These are phyloP conservation scores for Martiniozyma abietophila DNA, from an alignment of 805 yeast species.

Conservation along the genomic window DNA sequence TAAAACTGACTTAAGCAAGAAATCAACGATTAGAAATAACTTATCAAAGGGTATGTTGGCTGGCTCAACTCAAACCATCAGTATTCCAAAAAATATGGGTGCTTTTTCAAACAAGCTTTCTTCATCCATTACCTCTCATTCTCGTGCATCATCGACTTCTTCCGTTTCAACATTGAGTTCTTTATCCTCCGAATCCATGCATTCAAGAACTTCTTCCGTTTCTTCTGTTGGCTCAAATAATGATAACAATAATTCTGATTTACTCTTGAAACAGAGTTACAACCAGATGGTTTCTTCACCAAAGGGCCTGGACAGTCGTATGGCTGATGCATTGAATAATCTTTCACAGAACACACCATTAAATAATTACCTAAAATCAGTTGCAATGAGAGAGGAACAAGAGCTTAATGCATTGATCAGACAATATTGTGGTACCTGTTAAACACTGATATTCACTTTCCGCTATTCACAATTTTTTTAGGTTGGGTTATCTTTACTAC, in stretches of 20 bases:
- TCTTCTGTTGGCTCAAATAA: slow-evolving; percentile 14
- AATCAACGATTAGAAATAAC: slow-evolving; percentile 23
- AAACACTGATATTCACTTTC: no score
- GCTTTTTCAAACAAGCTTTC: slow-evolving; percentile 1
- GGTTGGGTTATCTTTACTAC: no score
- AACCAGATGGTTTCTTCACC: no score
- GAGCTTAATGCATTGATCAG: slow-evolving; percentile 26
- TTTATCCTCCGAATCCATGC: slow-evolving; percentile 12
- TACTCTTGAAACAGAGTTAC: slow-evolving; percentile 4
- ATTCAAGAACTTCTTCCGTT: slow-evolving; percentile 26
- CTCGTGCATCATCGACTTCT: slow-evolving; percentile 10
- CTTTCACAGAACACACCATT: slow-evolving; percentile 18
- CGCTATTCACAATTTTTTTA: no score
- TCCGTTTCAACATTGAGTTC: slow-evolving; percentile 10
- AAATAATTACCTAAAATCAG: slow-evolving; percentile 23
- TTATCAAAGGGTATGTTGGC: slow-evolving; percentile 21
- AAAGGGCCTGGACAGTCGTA: no score
- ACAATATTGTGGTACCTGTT: slow-evolving; percentile 25
- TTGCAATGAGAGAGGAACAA: slow-evolving; percentile 27
- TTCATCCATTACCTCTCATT: slow-evolving; percentile 1
- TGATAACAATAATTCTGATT: slow-evolving; percentile 1
- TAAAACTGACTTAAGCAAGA: slow-evolving; percentile 28
- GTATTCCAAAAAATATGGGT: slow-evolving; percentile 8
- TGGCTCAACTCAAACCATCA: slow-evolving; percentile 24
- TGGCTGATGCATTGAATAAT: slow-evolving; percentile 7